Evolutionary conservation across 305 asterid species (phyloP).

Genomic region (Solanum chacoense): DNA sequence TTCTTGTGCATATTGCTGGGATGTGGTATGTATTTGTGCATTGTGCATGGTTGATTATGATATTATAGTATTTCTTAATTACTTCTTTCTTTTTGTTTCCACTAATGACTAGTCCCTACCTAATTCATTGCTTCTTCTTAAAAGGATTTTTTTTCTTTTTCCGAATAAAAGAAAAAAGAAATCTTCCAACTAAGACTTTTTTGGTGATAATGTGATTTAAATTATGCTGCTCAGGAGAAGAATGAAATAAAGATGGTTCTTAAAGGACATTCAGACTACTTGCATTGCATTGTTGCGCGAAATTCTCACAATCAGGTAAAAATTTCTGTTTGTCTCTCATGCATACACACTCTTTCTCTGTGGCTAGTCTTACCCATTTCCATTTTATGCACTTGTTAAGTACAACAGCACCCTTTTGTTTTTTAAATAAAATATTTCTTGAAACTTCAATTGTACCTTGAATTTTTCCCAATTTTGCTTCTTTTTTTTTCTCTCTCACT

Average conservation of each 20-base stretch:
- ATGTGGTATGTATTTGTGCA: slow-evolving; percentile 55
- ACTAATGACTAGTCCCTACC: background rate
- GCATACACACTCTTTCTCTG: background rate
- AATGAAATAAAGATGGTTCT: slow-evolving; percentile 58
- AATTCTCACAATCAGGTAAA: slow-evolving; percentile 63
- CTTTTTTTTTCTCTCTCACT: slow-evolving; percentile 1
- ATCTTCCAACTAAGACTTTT: background rate
- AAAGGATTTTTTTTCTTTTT: background rate
- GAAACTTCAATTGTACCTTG: background rate
- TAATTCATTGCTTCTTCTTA: background rate
- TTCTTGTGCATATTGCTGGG: slow-evolving; percentile 95
- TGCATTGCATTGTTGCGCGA: slow-evolving; percentile 64
- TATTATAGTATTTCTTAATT: background rate
- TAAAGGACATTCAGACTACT: slow-evolving; percentile 74
- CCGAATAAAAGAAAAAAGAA: background rate
- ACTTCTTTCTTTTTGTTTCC: background rate
- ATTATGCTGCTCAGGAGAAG: slow-evolving; percentile 44
- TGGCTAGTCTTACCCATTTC: background rate
- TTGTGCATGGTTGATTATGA: slow-evolving; percentile 6
- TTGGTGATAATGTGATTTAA: slow-evolving; percentile 1
- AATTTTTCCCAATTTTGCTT: background rate
- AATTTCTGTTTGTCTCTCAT: background rate
- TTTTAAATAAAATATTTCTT: background rate
- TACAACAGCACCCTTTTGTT: background rate
- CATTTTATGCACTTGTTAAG: background rate